phyloP scores from a whole-genome alignment of 2,329 filamentous ascomycete genomes.

The Periconia sp. region DNA sequence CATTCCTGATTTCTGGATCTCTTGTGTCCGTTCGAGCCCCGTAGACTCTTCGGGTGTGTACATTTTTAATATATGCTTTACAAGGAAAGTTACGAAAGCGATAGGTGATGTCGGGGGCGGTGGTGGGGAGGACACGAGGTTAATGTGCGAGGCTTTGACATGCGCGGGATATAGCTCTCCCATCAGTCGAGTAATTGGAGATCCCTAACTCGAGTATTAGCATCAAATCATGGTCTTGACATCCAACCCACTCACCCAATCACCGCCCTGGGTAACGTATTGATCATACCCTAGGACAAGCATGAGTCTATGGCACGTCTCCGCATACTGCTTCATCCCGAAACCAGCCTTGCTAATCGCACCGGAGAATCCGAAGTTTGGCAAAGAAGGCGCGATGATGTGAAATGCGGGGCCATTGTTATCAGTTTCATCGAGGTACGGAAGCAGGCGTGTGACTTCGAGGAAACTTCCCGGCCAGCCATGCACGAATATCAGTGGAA shows the following conservation, averaged over 20 bases:
- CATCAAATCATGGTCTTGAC: no score
- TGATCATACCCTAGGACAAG: constrained; percentile 67
- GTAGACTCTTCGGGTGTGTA: constrained; percentile 12
- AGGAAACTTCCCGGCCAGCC: constrained; percentile 75
- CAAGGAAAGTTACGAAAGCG: background rate
- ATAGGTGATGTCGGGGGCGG: constrained; percentile 3
- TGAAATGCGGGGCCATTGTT: constrained; percentile 55
- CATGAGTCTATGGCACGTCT: constrained; percentile 73
- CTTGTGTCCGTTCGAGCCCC: constrained; percentile 59
- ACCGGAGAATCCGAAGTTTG: constrained; percentile 54
- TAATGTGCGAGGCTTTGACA: constrained; percentile 10
- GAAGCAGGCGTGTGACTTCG: constrained; percentile 68
- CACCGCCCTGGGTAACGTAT: constrained; percentile 48
- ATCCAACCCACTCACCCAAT: constrained; percentile 11
- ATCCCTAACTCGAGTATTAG: background rate
- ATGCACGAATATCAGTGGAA: constrained; percentile 71
- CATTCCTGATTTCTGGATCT: constrained; percentile 63
- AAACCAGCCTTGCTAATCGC: constrained; percentile 51
- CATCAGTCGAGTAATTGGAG: constrained; percentile 6
- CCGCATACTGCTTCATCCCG: constrained; percentile 66
- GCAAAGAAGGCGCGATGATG: constrained; percentile 60
- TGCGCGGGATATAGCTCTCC: constrained; percentile 2
- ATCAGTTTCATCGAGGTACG: constrained; percentile 40
- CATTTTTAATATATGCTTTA: constrained; percentile 1
- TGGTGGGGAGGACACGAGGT: constrained; percentile 4